phyloP scores from a whole-genome alignment of 768 basidiomycete species.

The Boletus vinaceobasis region DNA sequence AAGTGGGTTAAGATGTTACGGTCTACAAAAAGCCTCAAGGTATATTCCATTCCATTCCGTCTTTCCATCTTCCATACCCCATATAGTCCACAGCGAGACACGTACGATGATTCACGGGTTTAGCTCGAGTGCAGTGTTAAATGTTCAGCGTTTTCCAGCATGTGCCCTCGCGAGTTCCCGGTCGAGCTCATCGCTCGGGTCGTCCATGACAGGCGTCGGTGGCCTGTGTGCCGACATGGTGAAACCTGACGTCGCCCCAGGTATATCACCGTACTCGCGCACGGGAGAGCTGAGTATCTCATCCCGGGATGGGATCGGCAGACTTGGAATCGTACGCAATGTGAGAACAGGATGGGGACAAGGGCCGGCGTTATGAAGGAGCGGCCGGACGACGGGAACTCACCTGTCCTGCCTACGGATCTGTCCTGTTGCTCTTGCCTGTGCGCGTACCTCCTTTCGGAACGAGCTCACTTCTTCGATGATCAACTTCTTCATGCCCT shows the following conservation, averaged over 20 bases:
- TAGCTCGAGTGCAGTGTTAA: background rate
- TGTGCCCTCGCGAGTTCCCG: constrained; percentile 79
- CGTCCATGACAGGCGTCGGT: constrained; percentile 74
- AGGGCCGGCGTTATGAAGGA: background rate
- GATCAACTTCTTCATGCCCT: constrained; percentile 96
- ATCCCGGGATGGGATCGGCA: constrained; percentile 77
- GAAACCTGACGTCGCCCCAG: constrained; percentile 69
- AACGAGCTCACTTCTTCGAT: constrained; percentile 89
- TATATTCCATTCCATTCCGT: background rate
- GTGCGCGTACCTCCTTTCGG: constrained; percentile 85
- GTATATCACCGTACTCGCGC: constrained; percentile 52
- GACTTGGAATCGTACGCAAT: constrained; percentile 36
- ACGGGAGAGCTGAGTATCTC: constrained; percentile 79
- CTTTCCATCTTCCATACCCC: background rate
- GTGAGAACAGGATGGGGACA: background rate
- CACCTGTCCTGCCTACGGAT: constrained; percentile 78
- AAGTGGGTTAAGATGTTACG: background rate
- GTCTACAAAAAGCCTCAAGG: background rate
- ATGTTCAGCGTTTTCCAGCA: constrained; percentile 34
- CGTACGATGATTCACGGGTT: background rate
- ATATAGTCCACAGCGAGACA: background rate
- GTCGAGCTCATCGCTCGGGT: constrained; percentile 83
- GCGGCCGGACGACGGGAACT: background rate
- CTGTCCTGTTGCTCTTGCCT: constrained; percentile 68
- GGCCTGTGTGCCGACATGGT: constrained; percentile 48